Conservation (phyloP, 106 monocot species). For the Dioscorea dumetorum region DNA sequence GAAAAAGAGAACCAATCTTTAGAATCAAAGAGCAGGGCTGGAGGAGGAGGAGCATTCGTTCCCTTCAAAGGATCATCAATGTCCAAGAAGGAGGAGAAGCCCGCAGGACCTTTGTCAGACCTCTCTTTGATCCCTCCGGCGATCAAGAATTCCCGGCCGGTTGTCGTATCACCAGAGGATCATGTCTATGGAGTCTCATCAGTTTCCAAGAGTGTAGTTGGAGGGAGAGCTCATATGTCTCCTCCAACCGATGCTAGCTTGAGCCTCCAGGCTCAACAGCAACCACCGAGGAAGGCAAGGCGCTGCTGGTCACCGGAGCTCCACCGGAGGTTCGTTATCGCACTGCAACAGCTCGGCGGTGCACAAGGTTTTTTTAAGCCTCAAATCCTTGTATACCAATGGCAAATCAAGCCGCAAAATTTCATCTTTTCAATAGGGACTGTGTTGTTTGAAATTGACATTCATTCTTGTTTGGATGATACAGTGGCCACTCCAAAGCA, state of each 20-base stretch:
- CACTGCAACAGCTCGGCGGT: constrained; percentile 83
- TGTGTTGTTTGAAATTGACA: not conserved
- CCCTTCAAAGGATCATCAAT: constrained; percentile 25
- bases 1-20: constrained; percentile 18
- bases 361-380: constrained; percentile 49
- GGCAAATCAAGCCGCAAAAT: not conserved
- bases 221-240: constrained; percentile 4
- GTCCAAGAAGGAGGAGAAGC: constrained; percentile 28
- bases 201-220: not conserved
- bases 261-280: constrained; percentile 20
- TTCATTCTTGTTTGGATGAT: not conserved
- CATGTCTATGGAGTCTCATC: constrained; percentile 7
- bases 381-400: not conserved
- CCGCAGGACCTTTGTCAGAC: constrained; percentile 16
- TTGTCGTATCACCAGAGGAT: constrained; percentile 3
- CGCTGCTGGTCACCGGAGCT: constrained; percentile 98
- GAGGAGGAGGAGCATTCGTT: constrained; percentile 24
- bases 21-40: constrained; percentile 14
- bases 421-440: not conserved
- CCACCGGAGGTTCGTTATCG: constrained; percentile 72
- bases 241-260: constrained; percentile 2
- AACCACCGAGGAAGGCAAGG: constrained; percentile 59
- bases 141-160: constrained; percentile 8
- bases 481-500: constrained; percentile 96
- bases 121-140: constrained; percentile 34